Conservation (phyloP, 164 flowering plant genomes). For the Pachysandra terminalis region DNA sequence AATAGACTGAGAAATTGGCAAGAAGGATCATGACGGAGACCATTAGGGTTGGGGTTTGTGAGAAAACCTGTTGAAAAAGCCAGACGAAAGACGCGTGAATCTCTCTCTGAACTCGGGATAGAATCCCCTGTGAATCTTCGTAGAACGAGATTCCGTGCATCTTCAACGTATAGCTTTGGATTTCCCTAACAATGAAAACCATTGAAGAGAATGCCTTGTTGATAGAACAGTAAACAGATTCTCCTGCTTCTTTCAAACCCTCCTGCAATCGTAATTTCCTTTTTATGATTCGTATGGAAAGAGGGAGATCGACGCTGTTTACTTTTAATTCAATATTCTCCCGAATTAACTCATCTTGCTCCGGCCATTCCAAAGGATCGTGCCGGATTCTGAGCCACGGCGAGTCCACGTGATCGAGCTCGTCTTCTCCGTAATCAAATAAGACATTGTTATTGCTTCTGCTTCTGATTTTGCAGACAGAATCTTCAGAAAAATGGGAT, state of each 20-base stretch:
- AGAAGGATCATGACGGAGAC: constrained; percentile 86
- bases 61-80: constrained; percentile 86
- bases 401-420: constrained; percentile 21
- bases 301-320: constrained; percentile 66
- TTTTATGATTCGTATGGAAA: constrained; percentile 72
- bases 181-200: constrained; percentile 89
- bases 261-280: constrained; percentile 55
- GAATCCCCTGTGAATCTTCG: constrained; percentile 64
- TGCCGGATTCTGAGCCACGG: constrained; percentile 30
- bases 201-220: constrained; percentile 84
- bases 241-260: constrained; percentile 52
- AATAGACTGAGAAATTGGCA: constrained; percentile 83
- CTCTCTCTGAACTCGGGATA: constrained; percentile 64
- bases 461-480: too few species aligned
- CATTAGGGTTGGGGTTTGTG: constrained; percentile 87
- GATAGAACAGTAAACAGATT: constrained; percentile 68
- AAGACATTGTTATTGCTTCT: too few species aligned
- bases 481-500: constrained; percentile 41
- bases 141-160: constrained; percentile 57
- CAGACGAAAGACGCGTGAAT: constrained; percentile 88
- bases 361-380: constrained; percentile 41
- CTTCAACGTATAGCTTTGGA: constrained; percentile 68
- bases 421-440: constrained; percentile 1
- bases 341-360: constrained; percentile 27
- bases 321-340: constrained; percentile 61